phyloP scores from a whole-genome alignment of 2,329 filamentous ascomycete genomes.

The Sporothrix humicola region DNA sequence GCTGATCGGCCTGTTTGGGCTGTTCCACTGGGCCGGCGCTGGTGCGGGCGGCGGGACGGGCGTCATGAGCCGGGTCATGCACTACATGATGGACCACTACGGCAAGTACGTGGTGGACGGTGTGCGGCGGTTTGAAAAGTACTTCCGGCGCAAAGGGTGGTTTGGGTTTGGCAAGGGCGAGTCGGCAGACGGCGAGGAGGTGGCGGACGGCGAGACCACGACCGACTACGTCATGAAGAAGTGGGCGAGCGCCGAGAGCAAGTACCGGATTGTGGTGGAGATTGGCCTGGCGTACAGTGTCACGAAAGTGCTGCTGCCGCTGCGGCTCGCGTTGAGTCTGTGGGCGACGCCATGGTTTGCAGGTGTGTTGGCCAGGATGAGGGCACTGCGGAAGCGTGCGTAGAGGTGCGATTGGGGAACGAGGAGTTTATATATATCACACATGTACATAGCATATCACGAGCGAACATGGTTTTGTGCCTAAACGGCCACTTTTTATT shows the following conservation, averaged over 20 bases:
- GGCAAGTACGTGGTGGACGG: constrained; percentile 63
- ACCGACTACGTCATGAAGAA: constrained; percentile 35
- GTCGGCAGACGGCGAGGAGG: constrained; percentile 39
- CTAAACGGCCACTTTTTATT: background rate
- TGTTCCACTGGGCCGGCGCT: constrained; percentile 72
- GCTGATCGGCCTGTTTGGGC: constrained; percentile 71
- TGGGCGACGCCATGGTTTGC: constrained; percentile 96
- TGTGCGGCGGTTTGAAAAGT: constrained; percentile 75
- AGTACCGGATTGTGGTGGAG: constrained; percentile 65
- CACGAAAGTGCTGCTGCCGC: constrained; percentile 81
- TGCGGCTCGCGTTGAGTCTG: constrained; percentile 76
- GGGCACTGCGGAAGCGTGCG: constrained; percentile 23
- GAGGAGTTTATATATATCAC: background rate
- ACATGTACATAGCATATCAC: background rate
- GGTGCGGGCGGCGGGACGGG: background rate
- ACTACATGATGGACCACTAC: constrained; percentile 57
- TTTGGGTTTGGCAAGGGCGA: constrained; percentile 50
- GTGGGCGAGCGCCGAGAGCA: constrained; percentile 50
- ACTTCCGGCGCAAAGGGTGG: constrained; percentile 81
- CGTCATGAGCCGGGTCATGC: constrained; percentile 40
- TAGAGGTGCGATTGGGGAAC: background rate
- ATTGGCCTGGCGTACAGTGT: constrained; percentile 90
- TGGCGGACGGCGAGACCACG: constrained; percentile 39
- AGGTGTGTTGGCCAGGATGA: constrained; percentile 59
- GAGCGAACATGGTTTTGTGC: background rate